Percentiles rank a stretch among this genome's conserved stretches.
Conservation (phyloP, 768 basidiomycete species). For the Clitopilus passeckerianus region DNA sequence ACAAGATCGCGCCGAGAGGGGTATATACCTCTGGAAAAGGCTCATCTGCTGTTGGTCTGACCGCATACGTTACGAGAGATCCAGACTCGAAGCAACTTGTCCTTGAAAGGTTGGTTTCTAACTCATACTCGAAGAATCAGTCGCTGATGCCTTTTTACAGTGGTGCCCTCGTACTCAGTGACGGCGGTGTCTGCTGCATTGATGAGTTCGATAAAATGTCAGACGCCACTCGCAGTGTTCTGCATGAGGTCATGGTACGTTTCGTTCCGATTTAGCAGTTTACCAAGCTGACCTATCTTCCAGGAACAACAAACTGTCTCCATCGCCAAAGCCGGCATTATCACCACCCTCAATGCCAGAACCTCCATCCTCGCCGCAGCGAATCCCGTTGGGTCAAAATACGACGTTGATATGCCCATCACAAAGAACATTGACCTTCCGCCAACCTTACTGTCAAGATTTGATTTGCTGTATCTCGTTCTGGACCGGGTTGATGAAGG, state of each 20-base stretch:
- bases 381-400: slow-evolving; percentile 94
- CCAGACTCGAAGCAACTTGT: slow-evolving; percentile 98
- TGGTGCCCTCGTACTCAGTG: slow-evolving; percentile 90
- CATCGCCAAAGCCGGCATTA: slow-evolving; percentile 98
- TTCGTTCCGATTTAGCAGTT: not conserved
- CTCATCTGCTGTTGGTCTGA: slow-evolving; percentile 96
- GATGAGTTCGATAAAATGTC: slow-evolving; percentile 99
- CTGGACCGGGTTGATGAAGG: slow-evolving; percentile 91
- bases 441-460: slow-evolving; percentile 95
- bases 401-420: slow-evolving; percentile 87
- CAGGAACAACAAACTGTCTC: slow-evolving; percentile 99
- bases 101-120: slow-evolving; percentile 70
- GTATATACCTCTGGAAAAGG: slow-evolving; percentile 98
- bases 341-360: slow-evolving; percentile 96
- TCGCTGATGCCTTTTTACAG: slow-evolving; percentile 28
- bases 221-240: slow-evolving; percentile 91
- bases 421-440: slow-evolving; percentile 97
- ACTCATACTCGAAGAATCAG: no score
- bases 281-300: not conserved
- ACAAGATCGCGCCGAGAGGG: slow-evolving; percentile 96
- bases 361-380: slow-evolving; percentile 97
- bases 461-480: slow-evolving; percentile 94
- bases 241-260: slow-evolving; percentile 95
- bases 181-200: slow-evolving; percentile 97
- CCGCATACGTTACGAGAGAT: slow-evolving; percentile 97